These are phyloP conservation scores for Russula emetica DNA, from an alignment of 768 basidiomycete genomes.

Conservation along the genomic window DNA sequence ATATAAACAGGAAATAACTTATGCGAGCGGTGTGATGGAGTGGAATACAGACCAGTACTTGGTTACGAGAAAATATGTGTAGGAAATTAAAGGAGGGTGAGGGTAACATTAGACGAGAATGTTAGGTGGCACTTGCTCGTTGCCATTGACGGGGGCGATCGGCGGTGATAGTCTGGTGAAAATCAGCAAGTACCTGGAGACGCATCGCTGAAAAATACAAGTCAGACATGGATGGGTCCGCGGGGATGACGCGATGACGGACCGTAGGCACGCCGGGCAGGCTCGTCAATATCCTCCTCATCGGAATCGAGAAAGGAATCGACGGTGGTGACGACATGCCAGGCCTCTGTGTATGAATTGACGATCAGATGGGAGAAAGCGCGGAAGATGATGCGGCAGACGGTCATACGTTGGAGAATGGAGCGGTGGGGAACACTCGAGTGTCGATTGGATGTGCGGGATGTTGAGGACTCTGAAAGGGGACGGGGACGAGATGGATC, in stretches of 20 bases:
- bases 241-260: slow-evolving; percentile 25
- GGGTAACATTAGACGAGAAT: not conserved
- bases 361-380: not conserved
- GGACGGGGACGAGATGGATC: slow-evolving; percentile 5
- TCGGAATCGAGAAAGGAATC: slow-evolving; percentile 78
- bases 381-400: slow-evolving; percentile 1
- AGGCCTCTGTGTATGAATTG: slow-evolving; percentile 51
- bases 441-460: slow-evolving; percentile 38
- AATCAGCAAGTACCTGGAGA: slow-evolving; percentile 22
- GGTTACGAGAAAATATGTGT: not conserved
- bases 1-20: slow-evolving; percentile 30
- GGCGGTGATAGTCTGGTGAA: slow-evolving; percentile 6
- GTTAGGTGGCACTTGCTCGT: slow-evolving; percentile 7
- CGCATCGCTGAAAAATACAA: slow-evolving; percentile 20
- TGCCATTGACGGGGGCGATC: slow-evolving; percentile 7
- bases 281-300: slow-evolving; percentile 61
- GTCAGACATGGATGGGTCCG: not conserved
- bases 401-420: slow-evolving; percentile 58
- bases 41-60: not conserved
- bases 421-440: slow-evolving; percentile 28
- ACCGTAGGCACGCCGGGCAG: slow-evolving; percentile 65
- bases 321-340: slow-evolving; percentile 59
- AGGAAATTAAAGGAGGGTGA: not conserved
- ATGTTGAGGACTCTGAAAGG: slow-evolving; percentile 34
- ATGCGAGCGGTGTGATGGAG: slow-evolving; percentile 16